Evolutionary conservation across 2,329 filamentous ascomycete genomes (phyloP), one percentile per base, ranked within the genome.

Genomic region (Arachnopeziza araneosa): DNA sequence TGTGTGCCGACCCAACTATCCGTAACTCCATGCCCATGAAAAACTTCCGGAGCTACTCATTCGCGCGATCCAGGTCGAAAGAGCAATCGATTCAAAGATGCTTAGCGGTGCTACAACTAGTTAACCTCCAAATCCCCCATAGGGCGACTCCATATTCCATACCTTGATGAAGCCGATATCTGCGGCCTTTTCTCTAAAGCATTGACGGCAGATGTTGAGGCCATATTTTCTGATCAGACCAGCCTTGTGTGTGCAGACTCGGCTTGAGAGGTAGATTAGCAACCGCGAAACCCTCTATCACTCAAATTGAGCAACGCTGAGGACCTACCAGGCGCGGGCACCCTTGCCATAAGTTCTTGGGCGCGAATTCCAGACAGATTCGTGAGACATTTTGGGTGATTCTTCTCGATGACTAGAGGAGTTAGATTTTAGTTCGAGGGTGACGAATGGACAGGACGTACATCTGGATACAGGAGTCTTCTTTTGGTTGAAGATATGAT

Each of bases 141-240:
- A 14, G 21, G n/a, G 8, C 8, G 21, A 52, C 22, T 17, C 12
- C 10, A 44, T 44, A 44, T 54, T 50, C 58, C 69, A 66, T 75
- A 87, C 85, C 86, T 89, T 88, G 80, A 83, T 80, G 79, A 89
- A 89, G 73, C 86, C 86, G 77, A 89, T 88, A 75, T 89, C 86
- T 77, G 83, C 78, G 69, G 84, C 78, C 82, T 88, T 88, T 82
- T 89, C 86, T 74, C 86, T 83, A 84, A 88, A 89, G 83, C 86
- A 89, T 78, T 89, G 86, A 84, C 86, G 85, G 85, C 86, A 89
- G 76, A 89, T 85, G 81, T 96, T 91, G 73, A 97, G 86, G 77
- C 95, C 93, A 84, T 99, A 99, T 85, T 99, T 99, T 85, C 95
- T 93, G 87, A 99, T 96, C 73, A 99, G 88, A 96, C 95, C 95